Base-by-base conservation (phyloP, 495 filamentous ascomycete genomes). In the Tirmania nivea region DNA sequence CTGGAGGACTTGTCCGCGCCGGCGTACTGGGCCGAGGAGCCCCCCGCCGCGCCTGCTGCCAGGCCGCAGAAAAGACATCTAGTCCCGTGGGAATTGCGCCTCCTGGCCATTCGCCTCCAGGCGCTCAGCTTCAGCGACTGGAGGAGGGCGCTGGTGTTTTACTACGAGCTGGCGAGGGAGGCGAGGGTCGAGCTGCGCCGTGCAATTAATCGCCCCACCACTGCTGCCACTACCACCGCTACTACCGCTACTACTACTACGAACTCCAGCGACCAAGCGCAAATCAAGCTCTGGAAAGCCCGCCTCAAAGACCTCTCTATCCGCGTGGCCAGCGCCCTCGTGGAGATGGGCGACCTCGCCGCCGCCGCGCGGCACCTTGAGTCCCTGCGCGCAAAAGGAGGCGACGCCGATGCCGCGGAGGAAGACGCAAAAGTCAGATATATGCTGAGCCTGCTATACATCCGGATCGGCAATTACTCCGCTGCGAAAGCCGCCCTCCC, bases 301-400 rank as follows among this genome's bases (percentile, higher is more conserved):
- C 57, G 90, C 42, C 66, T 94, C 5, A 67, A 66, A 10, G 86
- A 94, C 52, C 67, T 94, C 0, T 88, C 88, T 0, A 64, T 94
- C 10, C 66, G 81, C 49, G 83, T 84, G 10, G 88, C 79, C 0
- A 84, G 85, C 60, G 79, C 81, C 31, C 63, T 96, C 52, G 73
- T 94, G 4, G 88, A 95, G 68, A 93, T 93, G 84, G 85, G 86
- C 8, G 87, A 96, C 65, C 61, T 89, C 2, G 76, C 78, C 51
- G 81, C 79, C 8, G 90, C 88, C 2, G 74, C 66, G n/a, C 66
- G 78, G 48, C 81, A 86, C 59, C 68, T 97, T 0, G 69, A 56
- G 34, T 31, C 25, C 7, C 25, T 31, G 25, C 25, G 25, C 25
- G 7, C 3, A 7, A 31, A 3, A 31, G 25, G 25, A 31, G 25